Conservation (phyloP, 164 flowering plant species). For the Tetrastigma voinierianum region DNA sequence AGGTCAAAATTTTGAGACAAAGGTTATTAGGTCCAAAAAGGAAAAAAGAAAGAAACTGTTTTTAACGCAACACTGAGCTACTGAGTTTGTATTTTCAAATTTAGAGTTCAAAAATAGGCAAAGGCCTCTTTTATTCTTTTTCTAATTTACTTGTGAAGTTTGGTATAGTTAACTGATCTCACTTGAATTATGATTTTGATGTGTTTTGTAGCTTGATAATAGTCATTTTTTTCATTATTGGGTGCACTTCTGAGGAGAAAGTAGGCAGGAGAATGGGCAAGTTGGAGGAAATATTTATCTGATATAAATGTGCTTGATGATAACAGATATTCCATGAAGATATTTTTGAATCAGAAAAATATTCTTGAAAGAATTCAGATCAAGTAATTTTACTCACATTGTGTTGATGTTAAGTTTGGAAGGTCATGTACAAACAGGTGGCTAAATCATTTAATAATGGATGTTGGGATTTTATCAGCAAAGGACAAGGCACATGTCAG, state of each 20-base stretch:
- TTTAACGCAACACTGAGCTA: no score
- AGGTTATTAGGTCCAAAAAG: no score
- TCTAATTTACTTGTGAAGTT: background rate
- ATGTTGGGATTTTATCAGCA: conserved; percentile 39
- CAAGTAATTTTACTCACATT: conserved; percentile 25
- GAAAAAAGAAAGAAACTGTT: no score
- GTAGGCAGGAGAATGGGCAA: conserved; percentile 94
- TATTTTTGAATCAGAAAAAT: conserved; percentile 85
- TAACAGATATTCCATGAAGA: conserved; percentile 83
- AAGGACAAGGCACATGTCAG: conserved; percentile 77
- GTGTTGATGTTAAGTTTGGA: no score
- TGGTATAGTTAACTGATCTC: background rate
- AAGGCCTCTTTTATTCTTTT: background rate
- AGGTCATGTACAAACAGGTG: no score
- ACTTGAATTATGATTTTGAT: background rate
- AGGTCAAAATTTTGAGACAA: no score
- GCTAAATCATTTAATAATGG: no score
- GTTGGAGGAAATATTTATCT: conserved; percentile 80
- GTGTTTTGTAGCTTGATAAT: conserved; percentile 59
- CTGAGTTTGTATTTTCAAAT: no score
- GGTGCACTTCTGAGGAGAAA: conserved; percentile 81
- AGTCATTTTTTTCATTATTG: conserved; percentile 84
- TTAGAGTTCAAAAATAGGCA: no score
- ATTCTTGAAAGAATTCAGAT: conserved; percentile 87
- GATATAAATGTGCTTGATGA: conserved; percentile 92